Evolutionary conservation across 768 basidiomycete genomes (phyloP).

Genomic region (Leucocoprinus sp.): DNA sequence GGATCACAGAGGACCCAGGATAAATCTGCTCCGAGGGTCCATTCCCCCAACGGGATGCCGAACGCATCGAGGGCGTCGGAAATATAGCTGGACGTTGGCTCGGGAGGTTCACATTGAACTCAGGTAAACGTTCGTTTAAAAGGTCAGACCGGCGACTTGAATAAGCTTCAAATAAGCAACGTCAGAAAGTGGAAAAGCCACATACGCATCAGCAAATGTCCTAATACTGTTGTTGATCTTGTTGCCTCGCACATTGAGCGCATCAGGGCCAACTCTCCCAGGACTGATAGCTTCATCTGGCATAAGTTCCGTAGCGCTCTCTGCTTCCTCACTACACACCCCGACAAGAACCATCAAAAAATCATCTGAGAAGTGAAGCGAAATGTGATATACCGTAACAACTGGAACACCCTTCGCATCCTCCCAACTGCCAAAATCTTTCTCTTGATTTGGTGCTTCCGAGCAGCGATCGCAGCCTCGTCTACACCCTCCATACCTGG

Average conservation of each 20-base stretch:
- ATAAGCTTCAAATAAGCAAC: neutral
- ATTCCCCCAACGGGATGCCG: slow-evolving; percentile 23
- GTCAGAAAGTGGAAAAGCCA: slow-evolving; percentile 11
- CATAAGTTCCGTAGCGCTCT: slow-evolving; percentile 65
- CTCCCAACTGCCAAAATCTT: slow-evolving; percentile 90
- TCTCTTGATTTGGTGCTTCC: slow-evolving; percentile 74
- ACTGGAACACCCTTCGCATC: slow-evolving; percentile 85
- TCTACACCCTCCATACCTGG: slow-evolving; percentile 21
- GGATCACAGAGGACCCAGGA: slow-evolving; percentile 13
- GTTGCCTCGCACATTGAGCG: slow-evolving; percentile 53
- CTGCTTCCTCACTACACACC: slow-evolving; percentile 59
- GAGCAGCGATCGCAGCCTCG: slow-evolving; percentile 29
- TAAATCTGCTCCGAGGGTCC: slow-evolving; percentile 23
- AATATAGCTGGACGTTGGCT: slow-evolving; percentile 32
- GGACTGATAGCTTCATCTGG: slow-evolving; percentile 20
- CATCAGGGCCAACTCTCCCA: slow-evolving; percentile 36
- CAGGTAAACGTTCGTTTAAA: slow-evolving; percentile 67
- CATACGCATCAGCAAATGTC: slow-evolving; percentile 72
- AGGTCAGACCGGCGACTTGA: slow-evolving; percentile 63
- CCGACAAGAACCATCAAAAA: neutral
- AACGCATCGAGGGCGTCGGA: slow-evolving; percentile 53
- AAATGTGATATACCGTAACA: slow-evolving; percentile 60
- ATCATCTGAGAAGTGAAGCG: neutral
- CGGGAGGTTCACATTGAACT: slow-evolving; percentile 29
- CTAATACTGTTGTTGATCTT: slow-evolving; percentile 55